phyloP scores from a whole-genome alignment of 306 rosid species.

The Bauhinia variegata region DNA sequence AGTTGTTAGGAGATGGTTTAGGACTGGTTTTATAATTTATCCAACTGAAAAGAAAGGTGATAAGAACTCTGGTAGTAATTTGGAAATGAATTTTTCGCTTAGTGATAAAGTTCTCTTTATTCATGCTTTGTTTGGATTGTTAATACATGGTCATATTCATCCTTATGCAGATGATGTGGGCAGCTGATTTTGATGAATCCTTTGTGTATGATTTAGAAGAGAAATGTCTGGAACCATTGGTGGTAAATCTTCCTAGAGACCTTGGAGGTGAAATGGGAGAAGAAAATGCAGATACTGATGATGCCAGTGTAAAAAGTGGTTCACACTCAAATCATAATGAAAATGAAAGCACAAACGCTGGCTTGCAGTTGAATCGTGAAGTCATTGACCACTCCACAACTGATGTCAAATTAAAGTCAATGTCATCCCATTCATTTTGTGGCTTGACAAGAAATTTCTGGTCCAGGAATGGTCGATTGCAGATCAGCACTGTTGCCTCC shows the following conservation, averaged over 20 bases:
- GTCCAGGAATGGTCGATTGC: constrained; percentile 57
- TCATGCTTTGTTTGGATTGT: constrained; percentile 17
- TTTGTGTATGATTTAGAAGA: constrained; percentile 58
- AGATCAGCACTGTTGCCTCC: constrained; percentile 53
- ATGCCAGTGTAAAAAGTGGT: constrained; percentile 44
- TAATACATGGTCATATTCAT: constrained; percentile 33
- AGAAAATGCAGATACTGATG: constrained; percentile 47
- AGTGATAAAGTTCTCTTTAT: background rate
- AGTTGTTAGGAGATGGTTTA: too few relatives aligned
- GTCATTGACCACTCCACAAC: constrained; percentile 41
- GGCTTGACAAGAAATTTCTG: constrained; percentile 79
- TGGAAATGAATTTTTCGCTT: background rate
- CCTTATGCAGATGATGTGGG: constrained; percentile 91
- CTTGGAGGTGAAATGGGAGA: constrained; percentile 49
- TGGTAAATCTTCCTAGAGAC: constrained; percentile 64
- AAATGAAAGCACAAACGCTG: constrained; percentile 42
- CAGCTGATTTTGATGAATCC: constrained; percentile 92
- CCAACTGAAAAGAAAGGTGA: constrained; percentile 18
- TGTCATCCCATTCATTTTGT: constrained; percentile 64
- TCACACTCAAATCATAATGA: constrained; percentile 52
- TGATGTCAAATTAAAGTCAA: constrained; percentile 56
- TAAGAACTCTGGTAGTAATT: constrained; percentile 13
- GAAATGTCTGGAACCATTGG: constrained; percentile 71
- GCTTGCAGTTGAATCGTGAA: constrained; percentile 47
- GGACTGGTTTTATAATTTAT: too few relatives aligned